phyloP scores from a whole-genome alignment of 306 rosid genomes.

The Cotoneaster glaucophyllus region DNA sequence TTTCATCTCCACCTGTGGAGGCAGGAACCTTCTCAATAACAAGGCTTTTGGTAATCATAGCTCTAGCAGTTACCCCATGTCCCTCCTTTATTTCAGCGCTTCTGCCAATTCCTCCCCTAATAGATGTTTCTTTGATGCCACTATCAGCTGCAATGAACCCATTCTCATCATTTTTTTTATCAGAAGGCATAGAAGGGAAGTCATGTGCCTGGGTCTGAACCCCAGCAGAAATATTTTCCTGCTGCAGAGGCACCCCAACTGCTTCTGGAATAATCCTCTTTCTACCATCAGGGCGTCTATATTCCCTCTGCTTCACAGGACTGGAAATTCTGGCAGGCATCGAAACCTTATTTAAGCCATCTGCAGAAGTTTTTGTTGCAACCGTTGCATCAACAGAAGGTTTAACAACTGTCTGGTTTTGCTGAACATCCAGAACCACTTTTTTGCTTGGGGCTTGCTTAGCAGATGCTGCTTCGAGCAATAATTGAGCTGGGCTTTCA shows the following conservation, averaged over 20 bases:
- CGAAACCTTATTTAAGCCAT: constrained; percentile 47
- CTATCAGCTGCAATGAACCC: constrained; percentile 37
- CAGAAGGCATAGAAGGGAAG: constrained; percentile 53
- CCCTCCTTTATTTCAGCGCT: constrained; percentile 62
- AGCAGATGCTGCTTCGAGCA: constrained; percentile 87
- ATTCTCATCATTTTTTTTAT: constrained; percentile 46
- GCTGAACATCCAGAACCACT: constrained; percentile 53
- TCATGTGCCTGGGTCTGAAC: constrained; percentile 52
- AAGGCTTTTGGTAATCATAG: constrained; percentile 73
- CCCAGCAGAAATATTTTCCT: constrained; percentile 55
- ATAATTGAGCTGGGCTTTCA: constrained; percentile 90
- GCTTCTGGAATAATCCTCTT: constrained; percentile 98
- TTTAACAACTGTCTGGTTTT: constrained; percentile 44
- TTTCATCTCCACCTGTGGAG: constrained; percentile 43
- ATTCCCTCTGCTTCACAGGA: constrained; percentile 96
- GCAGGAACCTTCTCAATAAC: constrained; percentile 78
- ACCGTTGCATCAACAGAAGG: constrained; percentile 35
- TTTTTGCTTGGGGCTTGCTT: constrained; percentile 66
- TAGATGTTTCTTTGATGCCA: constrained; percentile 39
- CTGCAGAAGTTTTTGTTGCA: constrained; percentile 44
- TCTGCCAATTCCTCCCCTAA: constrained; percentile 47
- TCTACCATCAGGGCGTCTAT: constrained; percentile 94
- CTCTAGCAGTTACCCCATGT: constrained; percentile 76
- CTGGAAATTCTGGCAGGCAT: constrained; percentile 57
- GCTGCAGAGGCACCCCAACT: constrained; percentile 79